Conservation (phyloP, 306 rosid species). For the Rosa persica region DNA sequence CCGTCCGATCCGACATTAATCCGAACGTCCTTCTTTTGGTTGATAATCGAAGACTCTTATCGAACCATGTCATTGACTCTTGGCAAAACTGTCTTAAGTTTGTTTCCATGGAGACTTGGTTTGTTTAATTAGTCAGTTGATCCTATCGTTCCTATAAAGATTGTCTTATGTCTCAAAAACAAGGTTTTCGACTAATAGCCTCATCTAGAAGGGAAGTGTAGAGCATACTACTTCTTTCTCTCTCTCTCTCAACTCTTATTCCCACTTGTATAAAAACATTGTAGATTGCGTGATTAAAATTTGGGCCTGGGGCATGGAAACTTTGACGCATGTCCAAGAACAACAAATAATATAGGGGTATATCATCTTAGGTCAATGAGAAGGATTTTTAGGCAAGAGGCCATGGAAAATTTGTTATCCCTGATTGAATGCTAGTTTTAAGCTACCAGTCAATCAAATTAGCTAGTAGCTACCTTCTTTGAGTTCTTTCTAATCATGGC, state of each 20-base stretch:
- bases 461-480: too few relatives aligned
- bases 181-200: background rate
- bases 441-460: too few relatives aligned
- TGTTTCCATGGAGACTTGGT: too few relatives aligned
- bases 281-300: background rate
- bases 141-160: background rate
- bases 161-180: background rate
- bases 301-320: background rate
- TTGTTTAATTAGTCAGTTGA: too few relatives aligned
- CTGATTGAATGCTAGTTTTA: background rate
- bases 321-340: background rate
- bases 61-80: too few relatives aligned
- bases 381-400: background rate
- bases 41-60: too few relatives aligned
- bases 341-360: background rate
- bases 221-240: background rate
- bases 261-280: background rate
- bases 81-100: too few relatives aligned
- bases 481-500: too few relatives aligned
- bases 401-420: background rate
- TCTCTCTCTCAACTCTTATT: background rate
- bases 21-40: too few relatives aligned
- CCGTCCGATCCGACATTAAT: too few relatives aligned
- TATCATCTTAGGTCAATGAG: background rate
- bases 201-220: background rate